Evolutionary conservation across 768 basidiomycete species (phyloP), one percentile per base, ranked within the genome.

Genomic region (Trametes gibbosa): DNA sequence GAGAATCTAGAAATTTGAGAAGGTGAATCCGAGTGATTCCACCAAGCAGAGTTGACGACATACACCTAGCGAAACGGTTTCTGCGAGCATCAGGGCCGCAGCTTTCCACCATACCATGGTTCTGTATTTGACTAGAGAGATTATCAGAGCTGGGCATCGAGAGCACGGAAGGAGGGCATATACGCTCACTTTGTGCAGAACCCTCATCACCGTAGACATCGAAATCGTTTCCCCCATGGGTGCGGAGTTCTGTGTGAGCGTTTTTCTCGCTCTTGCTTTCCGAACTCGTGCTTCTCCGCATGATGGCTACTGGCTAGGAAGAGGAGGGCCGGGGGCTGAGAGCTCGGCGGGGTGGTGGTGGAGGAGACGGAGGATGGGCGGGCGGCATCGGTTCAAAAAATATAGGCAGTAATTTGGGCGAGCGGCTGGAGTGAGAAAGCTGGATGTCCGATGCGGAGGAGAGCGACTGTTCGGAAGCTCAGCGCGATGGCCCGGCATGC

Each of bases 81-180:
- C 70, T 14, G 70, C 70, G 5, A 71, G 66, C 70, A 71, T 71
- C n/a, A 71, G 58, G 3, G 70, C 70, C 14, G 70, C 70, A 12
- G 66, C 66, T 60, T 71, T 71, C 70, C 70, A 71, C 70, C 70
- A 71, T 27, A 66, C 67, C 66, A 71, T 66, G 2, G 70, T 71
- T 13, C 70, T 64, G 61, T 71, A 71, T 55, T 69, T 60, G 59
- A 71, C 70, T 71, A 39, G 19, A 41, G 43, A 19, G 17, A 13
- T 1, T 37, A 13, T 58, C 41, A 50, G 47, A 23, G 3, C 32
- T 12, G 19, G 8, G 35, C 3, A 32, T 10, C 4, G 12, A 12
- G 6, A 7, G 8, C 6, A 19, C 1, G 4, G n/a, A 9, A 9
- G 24, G 12, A 9, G 29, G 12, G 19, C 45, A 3, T 35, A 59